Evolutionary conservation across 2,329 filamentous ascomycete genomes (phyloP), one percentile per base, ranked within the genome.

Genomic region (Exophiala lecanii-corni): DNA sequence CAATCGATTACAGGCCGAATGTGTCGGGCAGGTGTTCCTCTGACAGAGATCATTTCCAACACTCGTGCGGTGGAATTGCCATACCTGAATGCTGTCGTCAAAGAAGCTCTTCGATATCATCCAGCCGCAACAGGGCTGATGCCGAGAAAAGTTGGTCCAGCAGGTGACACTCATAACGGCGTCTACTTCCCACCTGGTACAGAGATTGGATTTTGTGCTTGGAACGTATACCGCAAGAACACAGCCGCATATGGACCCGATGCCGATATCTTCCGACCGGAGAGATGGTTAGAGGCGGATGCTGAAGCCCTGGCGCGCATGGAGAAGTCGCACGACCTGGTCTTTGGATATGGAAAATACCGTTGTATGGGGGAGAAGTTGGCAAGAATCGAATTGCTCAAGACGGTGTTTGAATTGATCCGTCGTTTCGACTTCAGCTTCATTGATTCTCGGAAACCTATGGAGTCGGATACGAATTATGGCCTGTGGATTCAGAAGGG

Each of bases 101-200:
- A 58, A 36, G 59, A 61, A 45, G 41, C 48, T 2, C 36, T 56
- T 5, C 47, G 59, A 2, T 20, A 58, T 12, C 54, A 56, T 41
- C 55, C 58, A 1, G 64, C 63, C 3, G 63, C 74, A 2, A 61
- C 62, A 1, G 64, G 64, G 1, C 53, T 63, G 6, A 57, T 66
- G 49, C 56, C 54, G 18, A 58, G 59, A 25, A 45, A 62, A 2
- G 62, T 68, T 15, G 65, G 67, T 6, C 54, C 56, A 4, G 60
- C 63, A 10, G 67, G 66, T 36, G 62, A 65, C 38, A 52, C 60
- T 5, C 57, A 69, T 16, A 59, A 61, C 30, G 62, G 59, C 16
- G 55, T 63, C 32, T 66, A 58, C 51, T 62, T 75, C 15, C 72
- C 73, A 0, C 66, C 60, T 31, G 72, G 72, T 19, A 70, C 67